Conservation (phyloP, 2,329 filamentous ascomycete species). For the Blastomyces parvus region DNA sequence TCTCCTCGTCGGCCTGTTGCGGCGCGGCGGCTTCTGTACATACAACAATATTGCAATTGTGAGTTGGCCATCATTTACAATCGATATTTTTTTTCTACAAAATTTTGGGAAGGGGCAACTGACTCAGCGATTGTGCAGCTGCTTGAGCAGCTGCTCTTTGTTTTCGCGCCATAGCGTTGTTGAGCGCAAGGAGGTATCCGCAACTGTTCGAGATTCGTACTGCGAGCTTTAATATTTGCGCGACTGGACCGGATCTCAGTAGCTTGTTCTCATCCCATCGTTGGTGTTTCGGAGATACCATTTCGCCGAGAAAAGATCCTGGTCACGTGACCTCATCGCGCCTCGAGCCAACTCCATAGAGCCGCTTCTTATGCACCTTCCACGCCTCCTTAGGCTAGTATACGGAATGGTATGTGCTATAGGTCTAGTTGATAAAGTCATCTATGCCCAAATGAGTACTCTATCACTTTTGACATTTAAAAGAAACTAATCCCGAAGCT, state of each 20-base stretch:
- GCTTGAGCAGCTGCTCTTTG: conserved; percentile 39
- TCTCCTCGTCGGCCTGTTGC: conserved; percentile 37
- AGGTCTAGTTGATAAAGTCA: no score
- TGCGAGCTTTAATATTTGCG: background rate
- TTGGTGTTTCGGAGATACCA: background rate
- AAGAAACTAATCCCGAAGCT: no score
- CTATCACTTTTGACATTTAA: no score
- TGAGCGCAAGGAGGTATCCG: background rate
- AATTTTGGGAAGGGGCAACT: conserved; percentile 13
- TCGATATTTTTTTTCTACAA: background rate
- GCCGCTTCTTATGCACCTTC: no score
- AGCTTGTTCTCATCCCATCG: background rate
- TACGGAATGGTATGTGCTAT: no score
- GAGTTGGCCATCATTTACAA: background rate
- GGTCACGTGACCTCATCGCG: background rate
- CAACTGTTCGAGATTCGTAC: background rate
- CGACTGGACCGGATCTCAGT: background rate
- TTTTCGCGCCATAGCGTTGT: conserved; percentile 34
- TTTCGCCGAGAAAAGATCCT: background rate
- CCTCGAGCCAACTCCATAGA: no score
- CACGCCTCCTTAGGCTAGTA: no score
- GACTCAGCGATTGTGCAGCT: conserved; percentile 39
- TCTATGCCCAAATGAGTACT: no score
- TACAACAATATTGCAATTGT: background rate
- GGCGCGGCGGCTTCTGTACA: conserved; percentile 36